Base-by-base conservation (phyloP, 2,329 filamentous ascomycete genomes). In the Elsinoe perseae region DNA sequence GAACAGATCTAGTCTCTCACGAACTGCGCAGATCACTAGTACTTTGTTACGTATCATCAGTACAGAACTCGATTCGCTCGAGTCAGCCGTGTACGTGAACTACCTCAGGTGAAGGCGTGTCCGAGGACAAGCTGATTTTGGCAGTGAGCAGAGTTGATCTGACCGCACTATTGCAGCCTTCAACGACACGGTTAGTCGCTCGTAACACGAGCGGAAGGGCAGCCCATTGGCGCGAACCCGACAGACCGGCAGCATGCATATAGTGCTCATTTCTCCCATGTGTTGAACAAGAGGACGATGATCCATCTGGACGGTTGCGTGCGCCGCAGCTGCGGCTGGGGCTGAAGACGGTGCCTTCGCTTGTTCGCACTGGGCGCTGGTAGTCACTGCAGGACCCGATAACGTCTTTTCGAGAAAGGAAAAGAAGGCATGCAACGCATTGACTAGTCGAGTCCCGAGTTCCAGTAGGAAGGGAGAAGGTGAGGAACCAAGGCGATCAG, bases 311-410 rank as follows among this genome's bases (percentile, higher is more conserved):
- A 52, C 32, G 48, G 48, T 28, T 38, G 48, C 6, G 21, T 52
- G 30, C 48, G 30, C 28, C 32, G 28, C 18, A 52, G 48, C 48
- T 52, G 32, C 48, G n/a, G 14, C 46, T 36, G 46, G 28, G 46
- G 46, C 46, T 50, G 46, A 50, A 50, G 46, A 50, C 46, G 46
- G 46, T 18, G 46, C 14, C 25, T 34, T 50, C 25, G 21, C 46
- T 50, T 50, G 46, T 30, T 9, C 46, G 18, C 28, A 28, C 46
- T 34, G 46, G 46, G 27, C 28, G 21, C 8, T 50, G n/a, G 46
- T 50, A 50, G 46, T 50, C 57, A 67, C 68, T 42, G 70, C 70
- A 27, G 70, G 71, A 40, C 68, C 71, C 42, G 66, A 70, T 9
- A 44, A 56, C 20, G 44, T 48, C 27, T 60, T 62, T 8, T 73